Conservation (phyloP, 352 stramenopile species). For the Pythium plurisporium region DNA sequence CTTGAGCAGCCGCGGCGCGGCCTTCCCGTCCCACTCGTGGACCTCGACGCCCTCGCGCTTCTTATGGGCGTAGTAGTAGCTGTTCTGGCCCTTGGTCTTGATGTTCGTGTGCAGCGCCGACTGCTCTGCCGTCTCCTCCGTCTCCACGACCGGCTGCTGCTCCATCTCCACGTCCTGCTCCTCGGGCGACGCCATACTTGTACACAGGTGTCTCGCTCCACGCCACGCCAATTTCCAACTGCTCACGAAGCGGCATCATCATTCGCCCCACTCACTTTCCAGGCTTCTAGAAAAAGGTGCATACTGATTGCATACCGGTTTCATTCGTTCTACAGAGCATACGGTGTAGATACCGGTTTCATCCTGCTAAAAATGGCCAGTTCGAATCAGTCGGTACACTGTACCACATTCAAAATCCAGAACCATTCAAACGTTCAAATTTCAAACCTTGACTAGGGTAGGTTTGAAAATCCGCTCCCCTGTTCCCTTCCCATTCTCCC, state of each 20-base stretch:
- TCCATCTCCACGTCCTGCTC: constrained; percentile 7
- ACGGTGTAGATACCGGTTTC: neutral
- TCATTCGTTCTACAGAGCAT: too few species aligned
- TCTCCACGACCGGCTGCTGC: constrained; percentile 1
- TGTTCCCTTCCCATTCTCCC: neutral
- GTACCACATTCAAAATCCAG: constrained; percentile 27
- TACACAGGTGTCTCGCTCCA: neutral
- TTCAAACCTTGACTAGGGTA: constrained; percentile 16
- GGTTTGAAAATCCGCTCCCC: neutral
- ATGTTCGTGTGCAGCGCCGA: constrained; percentile 83
- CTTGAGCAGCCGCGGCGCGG: constrained; percentile 71
- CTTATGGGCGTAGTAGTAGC: constrained; percentile 88
- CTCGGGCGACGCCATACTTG: constrained; percentile 13
- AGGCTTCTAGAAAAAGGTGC: constrained; percentile 23
- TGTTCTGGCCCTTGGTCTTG: constrained; percentile 76
- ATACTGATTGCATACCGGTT: constrained; percentile 7
- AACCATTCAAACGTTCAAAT: constrained; percentile 25
- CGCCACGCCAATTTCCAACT: constrained; percentile 4
- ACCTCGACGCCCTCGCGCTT: constrained; percentile 73
- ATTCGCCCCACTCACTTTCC: neutral
- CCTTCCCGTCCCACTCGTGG: constrained; percentile 81
- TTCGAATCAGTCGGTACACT: constrained; percentile 10
- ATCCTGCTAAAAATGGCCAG: constrained; percentile 1
- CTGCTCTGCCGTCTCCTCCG: neutral
- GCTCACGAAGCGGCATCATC: neutral